Conservation (phyloP, 768 basidiomycete genomes). For the Rhodotorula taiwanensis region DNA sequence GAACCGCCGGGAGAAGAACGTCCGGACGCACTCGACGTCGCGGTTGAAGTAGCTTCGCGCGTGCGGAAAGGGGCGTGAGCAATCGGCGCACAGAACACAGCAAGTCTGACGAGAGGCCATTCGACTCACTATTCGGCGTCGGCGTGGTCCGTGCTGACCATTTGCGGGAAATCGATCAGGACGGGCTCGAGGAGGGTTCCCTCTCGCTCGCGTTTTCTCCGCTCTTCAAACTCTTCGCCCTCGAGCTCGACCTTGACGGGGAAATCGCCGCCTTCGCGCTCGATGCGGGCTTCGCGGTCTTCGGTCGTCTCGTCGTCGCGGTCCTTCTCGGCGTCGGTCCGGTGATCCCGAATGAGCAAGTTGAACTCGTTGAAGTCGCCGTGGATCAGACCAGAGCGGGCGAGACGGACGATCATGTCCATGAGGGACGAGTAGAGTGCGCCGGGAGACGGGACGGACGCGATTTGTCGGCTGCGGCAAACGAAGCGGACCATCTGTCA, state of each 20-base stretch:
- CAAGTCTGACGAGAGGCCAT: background rate
- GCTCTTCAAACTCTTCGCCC: conserved; percentile 29
- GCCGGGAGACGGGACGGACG: conserved; percentile 74
- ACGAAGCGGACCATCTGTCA: background rate
- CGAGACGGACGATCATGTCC: conserved; percentile 93
- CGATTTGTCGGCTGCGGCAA: conserved; percentile 67
- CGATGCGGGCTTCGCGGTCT: conserved; percentile 31
- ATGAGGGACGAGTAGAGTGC: conserved; percentile 84
- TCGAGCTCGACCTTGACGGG: conserved; percentile 30
- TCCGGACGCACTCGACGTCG: conserved; percentile 91
- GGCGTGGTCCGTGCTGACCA: conserved; percentile 93
- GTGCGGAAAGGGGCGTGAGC: background rate
- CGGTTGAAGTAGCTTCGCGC: conserved; percentile 87
- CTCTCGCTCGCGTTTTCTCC: conserved; percentile 21
- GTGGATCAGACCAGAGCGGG: conserved; percentile 89
- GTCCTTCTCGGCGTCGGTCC: conserved; percentile 32
- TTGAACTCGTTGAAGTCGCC: conserved; percentile 99
- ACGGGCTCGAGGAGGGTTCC: conserved; percentile 55
- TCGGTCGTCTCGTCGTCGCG: conserved; percentile 35
- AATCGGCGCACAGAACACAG: background rate
- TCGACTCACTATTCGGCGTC: conserved; percentile 84
- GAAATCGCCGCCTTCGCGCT: conserved; percentile 12
- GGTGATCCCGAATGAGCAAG: conserved; percentile 71
- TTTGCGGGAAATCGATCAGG: conserved; percentile 98
- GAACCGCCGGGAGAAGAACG: conserved; percentile 84